Percentiles rank a stretch among this genome's conserved stretches.
Evolutionary conservation across 345 rosid genomes (phyloP).

Genomic region (Gossypium anomalum): DNA sequence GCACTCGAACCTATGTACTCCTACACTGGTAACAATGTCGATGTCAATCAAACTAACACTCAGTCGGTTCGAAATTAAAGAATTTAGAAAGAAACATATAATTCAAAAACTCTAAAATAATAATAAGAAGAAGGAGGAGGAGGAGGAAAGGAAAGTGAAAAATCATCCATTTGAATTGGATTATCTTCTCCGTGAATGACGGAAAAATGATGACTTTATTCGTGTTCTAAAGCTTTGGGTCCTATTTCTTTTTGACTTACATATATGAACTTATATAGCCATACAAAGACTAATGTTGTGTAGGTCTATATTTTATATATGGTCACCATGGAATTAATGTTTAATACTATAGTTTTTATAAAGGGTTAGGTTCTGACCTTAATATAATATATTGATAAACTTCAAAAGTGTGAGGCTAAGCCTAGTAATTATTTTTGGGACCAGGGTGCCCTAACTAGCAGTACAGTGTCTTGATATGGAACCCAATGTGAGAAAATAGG

Average conservation of each 20-base stretch:
- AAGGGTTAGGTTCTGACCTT: not conserved
- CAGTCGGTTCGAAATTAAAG: not conserved
- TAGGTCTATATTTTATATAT: not conserved
- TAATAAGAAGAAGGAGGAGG: too few species aligned
- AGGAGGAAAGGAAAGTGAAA: not conserved
- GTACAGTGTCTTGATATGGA: not conserved
- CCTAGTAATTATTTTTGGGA: not conserved
- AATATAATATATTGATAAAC: not conserved
- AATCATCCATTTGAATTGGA: not conserved
- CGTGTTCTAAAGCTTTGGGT: not conserved
- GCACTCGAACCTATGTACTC: too few species aligned
- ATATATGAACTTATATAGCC: not conserved
- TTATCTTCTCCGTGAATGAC: slow-evolving; percentile 3
- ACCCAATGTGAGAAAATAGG: not conserved
- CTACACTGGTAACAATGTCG: accelerated
- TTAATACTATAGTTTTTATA: not conserved
- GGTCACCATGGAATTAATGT: not conserved
- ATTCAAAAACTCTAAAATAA: not conserved
- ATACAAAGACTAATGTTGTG: slow-evolving; percentile 11
- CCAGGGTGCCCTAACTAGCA: not conserved
- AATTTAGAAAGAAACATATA: not conserved
- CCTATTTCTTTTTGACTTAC: not conserved
- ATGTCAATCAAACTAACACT: too few species aligned
- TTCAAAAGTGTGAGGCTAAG: not conserved
- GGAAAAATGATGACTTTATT: not conserved